These are phyloP conservation scores for Yamadazyma triangularis DNA, from an alignment of 1,139 yeast species.

Conservation along the genomic window DNA sequence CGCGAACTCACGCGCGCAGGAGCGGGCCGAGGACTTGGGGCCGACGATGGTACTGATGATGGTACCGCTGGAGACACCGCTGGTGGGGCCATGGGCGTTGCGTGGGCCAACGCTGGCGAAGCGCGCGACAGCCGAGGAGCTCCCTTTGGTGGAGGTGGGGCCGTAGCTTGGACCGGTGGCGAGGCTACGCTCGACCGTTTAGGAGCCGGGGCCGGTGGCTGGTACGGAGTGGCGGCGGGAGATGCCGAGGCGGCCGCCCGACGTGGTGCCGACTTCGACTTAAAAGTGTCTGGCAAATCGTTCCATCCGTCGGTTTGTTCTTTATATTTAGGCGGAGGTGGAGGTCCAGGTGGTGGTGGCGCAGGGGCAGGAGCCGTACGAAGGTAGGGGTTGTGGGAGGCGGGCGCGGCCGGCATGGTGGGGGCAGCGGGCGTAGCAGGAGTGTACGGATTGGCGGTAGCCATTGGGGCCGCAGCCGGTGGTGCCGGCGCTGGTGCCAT, in stretches of 20 bases:
- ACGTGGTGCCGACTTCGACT: conserved; percentile 42
- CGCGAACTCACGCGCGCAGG: conserved; percentile 22
- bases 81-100: neutral
- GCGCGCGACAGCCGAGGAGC: conserved; percentile 26
- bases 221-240: conserved; percentile 20
- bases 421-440: conserved; percentile 11
- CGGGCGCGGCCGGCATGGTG: conserved; percentile 8
- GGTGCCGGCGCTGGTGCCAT: neutral
- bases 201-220: conserved; percentile 14
- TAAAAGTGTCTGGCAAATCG: conserved; percentile 75
- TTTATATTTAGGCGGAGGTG: conserved; percentile 41
- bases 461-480: too few relatives aligned
- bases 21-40: conserved; percentile 13
- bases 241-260: conserved; percentile 49
- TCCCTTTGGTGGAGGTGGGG: conserved; percentile 22
- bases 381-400: conserved; percentile 13
- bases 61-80: neutral
- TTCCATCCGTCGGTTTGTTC: conserved; percentile 87
- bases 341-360: conserved; percentile 27
- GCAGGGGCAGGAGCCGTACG: conserved; percentile 8
- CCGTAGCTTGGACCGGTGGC: conserved; percentile 10
- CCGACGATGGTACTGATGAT: conserved; percentile 7
- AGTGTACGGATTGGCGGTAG: too few relatives aligned
- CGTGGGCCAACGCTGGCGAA: too few relatives aligned
- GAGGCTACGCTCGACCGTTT: conserved; percentile 12